These are phyloP conservation scores for Trypanosoma scelopori DNA, from an alignment of 208 protist species.

Conservation along the genomic window DNA sequence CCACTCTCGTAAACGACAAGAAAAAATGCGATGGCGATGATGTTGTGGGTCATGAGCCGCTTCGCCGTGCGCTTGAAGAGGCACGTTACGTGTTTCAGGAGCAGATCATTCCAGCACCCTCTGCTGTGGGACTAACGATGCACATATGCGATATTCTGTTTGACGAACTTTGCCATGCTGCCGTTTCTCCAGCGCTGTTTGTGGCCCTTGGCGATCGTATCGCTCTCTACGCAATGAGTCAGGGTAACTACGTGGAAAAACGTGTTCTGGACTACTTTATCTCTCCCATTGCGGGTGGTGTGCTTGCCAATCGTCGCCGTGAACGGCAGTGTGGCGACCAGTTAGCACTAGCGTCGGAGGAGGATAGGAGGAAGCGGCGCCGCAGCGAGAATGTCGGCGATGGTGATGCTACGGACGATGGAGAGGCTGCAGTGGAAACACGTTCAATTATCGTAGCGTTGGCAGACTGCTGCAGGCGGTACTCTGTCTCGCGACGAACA, in stretches of 20 bases:
- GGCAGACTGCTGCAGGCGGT: constrained; percentile 58
- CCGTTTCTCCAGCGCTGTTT: constrained; percentile 51
- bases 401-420: constrained; percentile 7
- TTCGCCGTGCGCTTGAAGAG: constrained; percentile 37
- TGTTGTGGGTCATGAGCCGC: constrained; percentile 1
- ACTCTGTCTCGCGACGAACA: constrained; percentile 56
- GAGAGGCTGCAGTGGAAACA: constrained; percentile 32
- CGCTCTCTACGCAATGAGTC: constrained; percentile 82
- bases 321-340: constrained; percentile 36
- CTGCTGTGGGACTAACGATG: constrained; percentile 75
- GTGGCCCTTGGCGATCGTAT: constrained; percentile 59
- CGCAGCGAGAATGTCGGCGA: not conserved
- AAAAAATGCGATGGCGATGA: constrained; percentile 2
- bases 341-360: constrained; percentile 7
- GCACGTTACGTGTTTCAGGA: constrained; percentile 69
- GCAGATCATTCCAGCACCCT: constrained; percentile 58
- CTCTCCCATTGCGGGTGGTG: constrained; percentile 64
- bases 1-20: not conserved
- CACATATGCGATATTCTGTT: constrained; percentile 83
- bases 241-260: constrained; percentile 86
- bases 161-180: constrained; percentile 63
- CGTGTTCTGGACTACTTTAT: constrained; percentile 87
- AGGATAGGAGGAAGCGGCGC: not conserved
- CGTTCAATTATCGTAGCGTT: constrained; percentile 44
- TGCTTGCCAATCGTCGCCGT: constrained; percentile 42